Evolutionary conservation across 352 stramenopile genomes (phyloP).

Genomic region (Phytophthora constricta): DNA sequence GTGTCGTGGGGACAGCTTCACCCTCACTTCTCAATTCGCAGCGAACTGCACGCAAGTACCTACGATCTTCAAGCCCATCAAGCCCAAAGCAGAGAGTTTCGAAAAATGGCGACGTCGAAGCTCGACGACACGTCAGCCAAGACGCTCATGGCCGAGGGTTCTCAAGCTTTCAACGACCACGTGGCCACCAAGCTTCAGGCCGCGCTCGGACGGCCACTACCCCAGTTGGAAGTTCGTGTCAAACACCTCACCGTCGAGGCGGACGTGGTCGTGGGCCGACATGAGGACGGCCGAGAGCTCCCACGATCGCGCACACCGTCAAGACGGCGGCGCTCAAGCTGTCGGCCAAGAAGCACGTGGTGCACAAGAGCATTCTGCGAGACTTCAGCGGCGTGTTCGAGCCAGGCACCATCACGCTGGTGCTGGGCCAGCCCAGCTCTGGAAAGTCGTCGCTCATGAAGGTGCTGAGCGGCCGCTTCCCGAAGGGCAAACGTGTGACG

Average conservation of each 20-base stretch:
- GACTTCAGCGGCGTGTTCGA: slow-evolving; percentile 6
- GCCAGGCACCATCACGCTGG: slow-evolving; percentile 13
- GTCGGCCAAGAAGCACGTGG: not conserved
- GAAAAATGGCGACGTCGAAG: too few species aligned
- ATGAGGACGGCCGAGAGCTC: slow-evolving; percentile 20
- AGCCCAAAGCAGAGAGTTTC: not conserved
- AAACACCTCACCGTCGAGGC: slow-evolving; percentile 23
- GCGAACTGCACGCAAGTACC: not conserved
- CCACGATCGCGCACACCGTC: slow-evolving; percentile 33
- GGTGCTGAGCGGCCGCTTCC: slow-evolving; percentile 14
- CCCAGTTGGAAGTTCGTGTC: slow-evolving; percentile 30
- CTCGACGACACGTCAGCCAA: not conserved
- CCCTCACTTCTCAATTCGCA: not conserved
- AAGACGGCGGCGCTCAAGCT: slow-evolving; percentile 3
- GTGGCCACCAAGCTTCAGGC: slow-evolving; percentile 27
- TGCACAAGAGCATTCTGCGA: not conserved
- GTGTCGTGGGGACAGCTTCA: too few species aligned
- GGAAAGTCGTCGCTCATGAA: slow-evolving; percentile 18
- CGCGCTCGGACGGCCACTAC: slow-evolving; percentile 23
- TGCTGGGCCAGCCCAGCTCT: slow-evolving; percentile 9
- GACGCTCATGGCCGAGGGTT: slow-evolving; percentile 20
- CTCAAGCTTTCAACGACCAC: slow-evolving; percentile 26
- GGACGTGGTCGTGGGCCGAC: slow-evolving; percentile 10
- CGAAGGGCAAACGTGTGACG: slow-evolving; percentile 14
- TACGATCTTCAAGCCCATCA: not conserved